These are phyloP conservation scores for Venturia aucupariae DNA, from an alignment of 2,329 filamentous ascomycete species.

Conservation along the genomic window DNA sequence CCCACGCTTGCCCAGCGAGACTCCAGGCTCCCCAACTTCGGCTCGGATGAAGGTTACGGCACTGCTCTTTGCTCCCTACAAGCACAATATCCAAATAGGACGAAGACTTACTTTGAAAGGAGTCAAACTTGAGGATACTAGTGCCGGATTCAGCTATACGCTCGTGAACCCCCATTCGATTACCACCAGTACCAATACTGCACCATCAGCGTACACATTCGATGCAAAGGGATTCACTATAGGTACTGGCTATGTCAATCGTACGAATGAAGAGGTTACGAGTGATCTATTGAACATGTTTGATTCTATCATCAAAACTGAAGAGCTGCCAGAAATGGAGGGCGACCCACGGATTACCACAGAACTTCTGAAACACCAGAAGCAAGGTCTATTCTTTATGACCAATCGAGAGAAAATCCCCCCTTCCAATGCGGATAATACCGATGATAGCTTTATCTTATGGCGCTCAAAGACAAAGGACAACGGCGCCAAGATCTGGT, in stretches of 20 bases:
- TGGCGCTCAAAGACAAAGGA: slow-evolving; percentile 58
- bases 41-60: slow-evolving; percentile 36
- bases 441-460: slow-evolving; percentile 59
- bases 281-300: slow-evolving; percentile 81
- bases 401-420: slow-evolving; percentile 60
- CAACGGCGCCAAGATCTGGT: slow-evolving; percentile 54
- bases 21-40: slow-evolving; percentile 53
- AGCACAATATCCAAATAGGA: not conserved
- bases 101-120: not conserved
- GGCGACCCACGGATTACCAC: slow-evolving; percentile 54
- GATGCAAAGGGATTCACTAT: not conserved
- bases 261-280: slow-evolving; percentile 78
- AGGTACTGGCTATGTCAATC: slow-evolving; percentile 20
- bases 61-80: slow-evolving; percentile 7
- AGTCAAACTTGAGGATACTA: not conserved
- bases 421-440: slow-evolving; percentile 45
- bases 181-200: not conserved
- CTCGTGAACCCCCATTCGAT: not conserved
- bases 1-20: slow-evolving; percentile 53
- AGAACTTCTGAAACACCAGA: slow-evolving; percentile 72
- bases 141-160: not conserved
- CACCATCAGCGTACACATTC: not conserved
- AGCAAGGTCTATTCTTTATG: slow-evolving; percentile 85
- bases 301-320: slow-evolving; percentile 66
- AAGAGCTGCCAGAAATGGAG: slow-evolving; percentile 67